phyloP scores from a whole-genome alignment of 176 grass and related monocot genomes.

The Juncus inflexus region DNA sequence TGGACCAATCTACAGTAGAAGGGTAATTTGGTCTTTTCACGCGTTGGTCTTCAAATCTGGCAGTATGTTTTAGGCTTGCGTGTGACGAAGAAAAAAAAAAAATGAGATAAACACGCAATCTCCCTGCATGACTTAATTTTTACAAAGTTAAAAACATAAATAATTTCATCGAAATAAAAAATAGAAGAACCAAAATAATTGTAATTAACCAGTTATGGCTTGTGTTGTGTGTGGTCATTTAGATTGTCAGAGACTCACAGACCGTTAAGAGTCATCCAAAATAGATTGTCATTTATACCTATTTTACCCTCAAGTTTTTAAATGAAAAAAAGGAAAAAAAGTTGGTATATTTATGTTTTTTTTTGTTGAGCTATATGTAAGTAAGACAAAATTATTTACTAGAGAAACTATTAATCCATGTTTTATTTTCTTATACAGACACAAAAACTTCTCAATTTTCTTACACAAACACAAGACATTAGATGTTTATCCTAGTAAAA shows the following conservation, averaged over 20 bases:
- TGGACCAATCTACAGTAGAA: too few species aligned
- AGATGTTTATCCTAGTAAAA: too few species aligned
- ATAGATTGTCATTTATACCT: conserved; percentile 15
- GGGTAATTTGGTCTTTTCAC: conserved; percentile 7
- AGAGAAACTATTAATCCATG: too few species aligned
- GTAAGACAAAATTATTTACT: too few species aligned
- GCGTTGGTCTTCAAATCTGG: not conserved
- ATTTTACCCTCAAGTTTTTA: not conserved
- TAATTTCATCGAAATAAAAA: not conserved
- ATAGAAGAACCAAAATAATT: not conserved
- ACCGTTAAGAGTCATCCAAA: conserved; percentile 26
- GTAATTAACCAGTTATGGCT: too few species aligned
- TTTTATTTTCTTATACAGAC: too few species aligned
- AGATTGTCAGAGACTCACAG: conserved; percentile 12
- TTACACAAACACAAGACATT: too few species aligned
- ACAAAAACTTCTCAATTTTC: too few species aligned
- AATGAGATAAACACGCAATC: conserved; percentile 4
- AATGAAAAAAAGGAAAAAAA: not conserved
- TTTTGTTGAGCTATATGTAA: too few species aligned
- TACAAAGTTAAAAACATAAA: not conserved
- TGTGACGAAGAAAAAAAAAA: conserved; percentile 4
- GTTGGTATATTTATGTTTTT: too few species aligned
- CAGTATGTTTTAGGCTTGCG: conserved; percentile 8
- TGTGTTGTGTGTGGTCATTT: too few species aligned
- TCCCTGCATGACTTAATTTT: conserved; percentile 14